Base-by-base conservation (phyloP, 2,329 filamentous ascomycete species). In the Pyrenochaeta sp. region DNA sequence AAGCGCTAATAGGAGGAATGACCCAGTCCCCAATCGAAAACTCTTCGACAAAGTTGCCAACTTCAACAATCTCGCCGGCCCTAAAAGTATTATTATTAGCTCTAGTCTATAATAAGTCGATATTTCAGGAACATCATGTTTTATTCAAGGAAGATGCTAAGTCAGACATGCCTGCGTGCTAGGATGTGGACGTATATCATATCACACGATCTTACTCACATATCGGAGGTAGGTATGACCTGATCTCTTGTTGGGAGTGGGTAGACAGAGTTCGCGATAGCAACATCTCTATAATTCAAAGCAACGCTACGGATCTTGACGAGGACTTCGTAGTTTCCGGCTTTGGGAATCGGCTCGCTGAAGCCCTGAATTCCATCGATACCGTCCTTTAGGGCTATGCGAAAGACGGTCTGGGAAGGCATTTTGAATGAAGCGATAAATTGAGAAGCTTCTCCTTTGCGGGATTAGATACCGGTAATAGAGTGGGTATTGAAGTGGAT, bases 261-360 rank as follows among this genome's bases (percentile, higher is more conserved):
- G 42, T 64, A 66, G 7, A 50, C 58, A 13, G 54, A 49, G 25
- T 55, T 62, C 1, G 61, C 28, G 7, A 66, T 53, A 32, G 57
- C 59, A 15, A 59, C 43, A 48, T 66, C 65, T 13, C 65, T 54
- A 36, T 45, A 62, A 46, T 68, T 68, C 32, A 68, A 56, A 6
- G 65, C 62, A 3, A 64, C 59, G 22, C 44, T 52, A 13, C 47
- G 49, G 54, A 64, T 45, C 28, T 55, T 54, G 56, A 66, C 51
- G 30, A 69, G 43, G 12, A 69, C 60, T 44, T 62, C 58, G 28
- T 56, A 36, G 13, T 27, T 36, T 15, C 30, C 30, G 32, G 56
- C 24, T 40, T 19, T 5, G 10, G 44, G 50, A 34, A 61, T 10
- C 27, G 42, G 7, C 10, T 54, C 50, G 50, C 55, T n/a, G 40